Evolutionary conservation across 371 early-diverging fungal genomes (phyloP), one percentile per base, ranked within the genome.

Genomic region (Homolaphlyctis polyrhiza): DNA sequence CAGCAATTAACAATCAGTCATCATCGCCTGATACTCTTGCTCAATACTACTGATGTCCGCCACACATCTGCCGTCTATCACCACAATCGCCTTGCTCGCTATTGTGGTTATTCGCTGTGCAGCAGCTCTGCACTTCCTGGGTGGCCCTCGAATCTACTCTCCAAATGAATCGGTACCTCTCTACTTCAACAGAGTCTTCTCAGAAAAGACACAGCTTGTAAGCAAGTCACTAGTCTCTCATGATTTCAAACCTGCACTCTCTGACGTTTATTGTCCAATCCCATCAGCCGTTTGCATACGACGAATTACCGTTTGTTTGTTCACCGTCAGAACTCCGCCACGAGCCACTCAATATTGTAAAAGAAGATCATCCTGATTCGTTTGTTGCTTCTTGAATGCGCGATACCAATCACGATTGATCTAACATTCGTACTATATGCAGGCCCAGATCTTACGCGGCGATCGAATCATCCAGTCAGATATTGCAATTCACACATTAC

Each of bases 171-270:
- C 52, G 11, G 27, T 51, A 11, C 52, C 52, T 27, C 14, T 51
- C 32, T 51, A 51, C 52, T 51, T 51, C 32, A 51, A 51, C 52
- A 51, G 27, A 21, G 52, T 51, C 52, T 51, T 51, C 32, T 51
- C 52, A 6, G 32, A 51, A 14, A 6, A 21, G 11, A 32, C 28
- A 6, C 25, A 21, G 25, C 25, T 51, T 11, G 52, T 51, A 28
- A 51, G 52, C 25, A 14, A 21, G 14, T 51, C 27, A 6, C 52
- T 51, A 27, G 11, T 51, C 32, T 51, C 28, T 6, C 25, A 51
- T 28, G 6, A 11, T 18, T 39, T 39, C 11, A 18, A 8, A 18
- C 39, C 18, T 39, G 32, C 32, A 51, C 52, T 32, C 32, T 14
- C 27, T 51, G 25, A 14, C 27, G 52, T 14, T 27, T 11, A 14